A percentile compares a stretch with the other conserved stretches of the same genome.
These are phyloP conservation scores for Penicillium argentinense DNA, from an alignment of 495 filamentous ascomycete genomes.

Conservation along the genomic window DNA sequence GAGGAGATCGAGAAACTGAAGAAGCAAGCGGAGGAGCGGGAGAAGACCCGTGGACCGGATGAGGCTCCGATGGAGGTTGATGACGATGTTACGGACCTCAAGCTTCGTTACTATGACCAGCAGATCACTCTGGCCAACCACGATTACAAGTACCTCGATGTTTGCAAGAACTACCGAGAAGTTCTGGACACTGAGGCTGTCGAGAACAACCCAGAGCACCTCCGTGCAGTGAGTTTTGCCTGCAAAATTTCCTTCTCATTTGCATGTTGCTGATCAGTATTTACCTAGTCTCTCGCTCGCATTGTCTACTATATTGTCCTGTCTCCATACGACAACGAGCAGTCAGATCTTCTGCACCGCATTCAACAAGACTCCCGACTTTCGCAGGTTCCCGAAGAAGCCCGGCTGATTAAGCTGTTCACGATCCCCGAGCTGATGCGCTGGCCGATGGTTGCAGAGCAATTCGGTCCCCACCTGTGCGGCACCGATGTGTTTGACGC, in stretches of 20 bases:
- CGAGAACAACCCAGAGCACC: slow-evolving; percentile 80
- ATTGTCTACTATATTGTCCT: slow-evolving; percentile 98
- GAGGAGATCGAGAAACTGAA: slow-evolving; percentile 87
- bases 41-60: slow-evolving; percentile 66
- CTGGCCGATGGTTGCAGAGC: slow-evolving; percentile 87
- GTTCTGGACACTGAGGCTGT: slow-evolving; percentile 94
- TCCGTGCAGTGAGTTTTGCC: slow-evolving; percentile 67
- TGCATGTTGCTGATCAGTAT: slow-evolving; percentile 6
- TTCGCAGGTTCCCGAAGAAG: slow-evolving; percentile 67
- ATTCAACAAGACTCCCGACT: slow-evolving; percentile 69
- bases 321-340: slow-evolving; percentile 96
- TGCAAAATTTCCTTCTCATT: not conserved
- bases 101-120: slow-evolving; percentile 94
- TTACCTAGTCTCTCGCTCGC: slow-evolving; percentile 73
- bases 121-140: slow-evolving; percentile 94
- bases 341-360: slow-evolving; percentile 94
- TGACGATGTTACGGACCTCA: slow-evolving; percentile 94
- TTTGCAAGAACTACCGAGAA: slow-evolving; percentile 94
- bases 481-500: slow-evolving; percentile 80
- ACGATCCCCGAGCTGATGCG: slow-evolving; percentile 96
- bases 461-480: slow-evolving; percentile 87
- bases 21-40: slow-evolving; percentile 78
- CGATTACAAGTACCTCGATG: slow-evolving; percentile 93
- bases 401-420: slow-evolving; percentile 84
- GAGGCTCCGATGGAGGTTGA: slow-evolving; percentile 73